phyloP scores from a whole-genome alignment of 805 yeast species.

The Metschnikowia amazonensis region DNA sequence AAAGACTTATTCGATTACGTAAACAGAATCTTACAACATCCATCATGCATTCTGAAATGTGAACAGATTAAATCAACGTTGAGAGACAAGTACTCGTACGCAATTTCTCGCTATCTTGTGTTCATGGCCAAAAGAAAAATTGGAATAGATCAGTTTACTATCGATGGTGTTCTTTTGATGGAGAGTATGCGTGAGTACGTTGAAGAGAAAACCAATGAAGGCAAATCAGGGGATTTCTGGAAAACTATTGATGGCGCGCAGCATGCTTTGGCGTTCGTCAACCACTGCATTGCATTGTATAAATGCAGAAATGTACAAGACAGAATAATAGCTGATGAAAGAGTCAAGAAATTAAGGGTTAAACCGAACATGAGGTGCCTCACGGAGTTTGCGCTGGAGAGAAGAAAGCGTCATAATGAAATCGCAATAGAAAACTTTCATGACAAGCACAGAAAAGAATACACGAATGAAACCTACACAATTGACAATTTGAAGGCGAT shows the following conservation, averaged over 20 bases:
- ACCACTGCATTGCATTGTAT: constrained; percentile 1
- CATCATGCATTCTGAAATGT: background rate
- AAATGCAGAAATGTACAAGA: background rate
- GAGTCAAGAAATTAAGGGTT: background rate
- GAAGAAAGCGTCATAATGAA: background rate
- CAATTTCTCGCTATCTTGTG: constrained; percentile 4
- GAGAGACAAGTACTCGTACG: constrained; percentile 1
- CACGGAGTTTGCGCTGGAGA: background rate
- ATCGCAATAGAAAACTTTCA: background rate
- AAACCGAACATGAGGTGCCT: background rate
- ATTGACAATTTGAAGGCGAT: background rate
- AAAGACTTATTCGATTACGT: background rate
- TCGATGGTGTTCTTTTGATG: constrained; percentile 1
- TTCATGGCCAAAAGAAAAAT: constrained; percentile 1
- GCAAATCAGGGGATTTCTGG: background rate
- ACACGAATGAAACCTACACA: background rate
- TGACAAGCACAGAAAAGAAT: background rate
- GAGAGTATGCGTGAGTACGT: constrained; percentile 1
- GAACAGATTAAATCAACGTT: background rate
- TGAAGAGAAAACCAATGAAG: background rate
- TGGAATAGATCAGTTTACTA: background rate
- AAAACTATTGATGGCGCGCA: background rate
- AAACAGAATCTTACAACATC: background rate
- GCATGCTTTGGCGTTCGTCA: constrained; percentile 1
- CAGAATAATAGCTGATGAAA: background rate